Base-by-base conservation (phyloP, 345 rosid genomes). In the Laguncularia racemosa region DNA sequence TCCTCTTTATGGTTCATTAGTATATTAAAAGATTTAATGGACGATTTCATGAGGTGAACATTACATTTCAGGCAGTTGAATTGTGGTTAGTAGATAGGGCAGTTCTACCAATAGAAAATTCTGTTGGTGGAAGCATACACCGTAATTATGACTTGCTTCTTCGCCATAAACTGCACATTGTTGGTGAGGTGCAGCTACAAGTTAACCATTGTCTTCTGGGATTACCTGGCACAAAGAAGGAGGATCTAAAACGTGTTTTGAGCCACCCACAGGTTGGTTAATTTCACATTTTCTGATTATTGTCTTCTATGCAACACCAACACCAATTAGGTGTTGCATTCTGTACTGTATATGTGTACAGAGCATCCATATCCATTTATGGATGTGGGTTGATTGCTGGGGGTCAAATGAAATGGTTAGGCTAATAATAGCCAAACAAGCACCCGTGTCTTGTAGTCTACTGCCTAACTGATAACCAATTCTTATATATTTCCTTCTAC, bases 11-110 rank as follows among this genome's bases (percentile, higher is more conserved):
- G 40, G 9, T 4, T 7, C 6, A 33, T 33, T 33, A 33, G 40
- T 33, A 33, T 33, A 33, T 33, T 33, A 7, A 33, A 33, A 33
- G 40, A 33, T 33, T 7, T 33, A 33, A 33, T 9, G 9, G 40
- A 33, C 1, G 40, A 33, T 4, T 33, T 33, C 40, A 33, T 33
- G 40, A 33, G 40, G 40, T 33, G 11, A 33, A 26, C 7, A 18
- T 28, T 49, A 76, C 57, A 23, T 57, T 62, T 56, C 79, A 93
- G 97, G 97, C 99, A 53, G 99, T 89, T 74, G 99, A 89, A 66
- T 78, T 81, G 48, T 89, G 96, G 91, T 69, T 89, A 64, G 97
- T 89, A 70, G 90, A 93, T 61, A 93, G 81, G 71, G 99, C 97
- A 50, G 82, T 93, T 66, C 73, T 93, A 55, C 97, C 97, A 4